phyloP scores from a whole-genome alignment of 176 grass and related monocot species.

The Alopecurus myosuroides region DNA sequence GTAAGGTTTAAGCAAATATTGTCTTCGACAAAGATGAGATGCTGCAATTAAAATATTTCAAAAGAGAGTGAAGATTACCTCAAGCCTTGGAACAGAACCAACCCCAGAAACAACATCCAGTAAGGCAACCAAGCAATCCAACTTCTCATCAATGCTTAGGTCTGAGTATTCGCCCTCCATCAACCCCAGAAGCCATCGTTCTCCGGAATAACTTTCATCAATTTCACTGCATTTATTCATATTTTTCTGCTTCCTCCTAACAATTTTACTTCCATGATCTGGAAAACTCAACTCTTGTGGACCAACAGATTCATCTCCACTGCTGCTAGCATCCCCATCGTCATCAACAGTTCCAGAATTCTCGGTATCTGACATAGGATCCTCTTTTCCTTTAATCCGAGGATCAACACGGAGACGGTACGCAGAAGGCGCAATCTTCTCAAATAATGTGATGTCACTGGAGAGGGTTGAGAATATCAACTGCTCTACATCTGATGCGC shows the following conservation, averaged over 20 bases:
- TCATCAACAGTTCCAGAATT: slow-evolving; percentile 87
- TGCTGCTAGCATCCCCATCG: slow-evolving; percentile 36
- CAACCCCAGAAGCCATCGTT: slow-evolving; percentile 83
- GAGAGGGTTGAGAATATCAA: slow-evolving; percentile 72
- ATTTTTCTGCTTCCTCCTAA: slow-evolving; percentile 45
- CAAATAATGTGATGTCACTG: slow-evolving; percentile 99
- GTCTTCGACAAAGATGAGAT: background rate
- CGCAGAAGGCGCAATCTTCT: slow-evolving; percentile 79
- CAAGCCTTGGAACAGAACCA: slow-evolving; percentile 66
- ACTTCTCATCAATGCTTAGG: slow-evolving; percentile 92
- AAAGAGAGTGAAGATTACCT: slow-evolving; percentile 45
- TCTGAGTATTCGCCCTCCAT: slow-evolving; percentile 95
- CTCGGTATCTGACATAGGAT: slow-evolving; percentile 57
- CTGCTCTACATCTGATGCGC: slow-evolving; percentile 56
- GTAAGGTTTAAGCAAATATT: slow-evolving; percentile 6
- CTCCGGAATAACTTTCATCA: slow-evolving; percentile 90
- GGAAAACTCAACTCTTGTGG: slow-evolving; percentile 39
- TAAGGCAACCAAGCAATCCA: slow-evolving; percentile 82
- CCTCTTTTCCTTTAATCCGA: slow-evolving; percentile 76
- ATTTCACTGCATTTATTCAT: slow-evolving; percentile 76
- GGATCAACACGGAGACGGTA: slow-evolving; percentile 96
- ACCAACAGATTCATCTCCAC: slow-evolving; percentile 61
- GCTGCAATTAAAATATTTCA: background rate
- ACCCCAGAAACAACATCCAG: slow-evolving; percentile 79
- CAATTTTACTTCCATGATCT: slow-evolving; percentile 39